Conservation (phyloP, 2,329 filamentous ascomycete genomes). For the Trichoderma asperellum region DNA sequence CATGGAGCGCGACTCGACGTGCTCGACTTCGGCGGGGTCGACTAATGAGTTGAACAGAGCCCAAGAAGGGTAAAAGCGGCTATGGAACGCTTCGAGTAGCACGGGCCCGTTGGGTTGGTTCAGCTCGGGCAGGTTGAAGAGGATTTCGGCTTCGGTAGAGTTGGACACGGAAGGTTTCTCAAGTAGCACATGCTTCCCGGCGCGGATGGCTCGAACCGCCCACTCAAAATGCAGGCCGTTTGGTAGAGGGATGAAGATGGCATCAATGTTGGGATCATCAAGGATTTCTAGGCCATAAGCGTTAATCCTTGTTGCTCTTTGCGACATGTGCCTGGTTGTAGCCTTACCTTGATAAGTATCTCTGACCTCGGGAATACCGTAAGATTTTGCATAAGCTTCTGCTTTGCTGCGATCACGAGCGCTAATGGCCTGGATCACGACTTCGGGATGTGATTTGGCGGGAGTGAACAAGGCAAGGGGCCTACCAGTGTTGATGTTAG, state of each 20-base stretch:
- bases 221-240: conserved; percentile 50
- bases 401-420: conserved; percentile 54
- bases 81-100: conserved; percentile 58
- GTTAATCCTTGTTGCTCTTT: not conserved
- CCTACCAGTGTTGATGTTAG: conserved; percentile 33
- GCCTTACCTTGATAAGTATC: conserved; percentile 50
- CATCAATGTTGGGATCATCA: conserved; percentile 48
- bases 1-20: conserved; percentile 39
- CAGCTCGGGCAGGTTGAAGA: conserved; percentile 49
- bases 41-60: conserved; percentile 47
- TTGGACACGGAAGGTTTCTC: conserved; percentile 26
- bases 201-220: conserved; percentile 50
- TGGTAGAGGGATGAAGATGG: conserved; percentile 55
- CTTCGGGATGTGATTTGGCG: conserved; percentile 56
- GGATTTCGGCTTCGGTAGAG: conserved; percentile 40
- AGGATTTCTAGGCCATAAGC: conserved; percentile 37
- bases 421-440: conserved; percentile 57
- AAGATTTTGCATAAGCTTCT: conserved; percentile 53
- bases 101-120: conserved; percentile 45
- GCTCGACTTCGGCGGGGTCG: conserved; percentile 44
- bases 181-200: conserved; percentile 49
- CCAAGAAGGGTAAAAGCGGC: conserved; percentile 55
- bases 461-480: conserved; percentile 51
- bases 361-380: conserved; percentile 55
- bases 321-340: conserved; percentile 29